Percentiles rank a stretch among this genome's conserved stretches.
Evolutionary conservation across 2,329 filamentous ascomycete species (phyloP).

Genomic region (Aspergillus novoparasiticus): DNA sequence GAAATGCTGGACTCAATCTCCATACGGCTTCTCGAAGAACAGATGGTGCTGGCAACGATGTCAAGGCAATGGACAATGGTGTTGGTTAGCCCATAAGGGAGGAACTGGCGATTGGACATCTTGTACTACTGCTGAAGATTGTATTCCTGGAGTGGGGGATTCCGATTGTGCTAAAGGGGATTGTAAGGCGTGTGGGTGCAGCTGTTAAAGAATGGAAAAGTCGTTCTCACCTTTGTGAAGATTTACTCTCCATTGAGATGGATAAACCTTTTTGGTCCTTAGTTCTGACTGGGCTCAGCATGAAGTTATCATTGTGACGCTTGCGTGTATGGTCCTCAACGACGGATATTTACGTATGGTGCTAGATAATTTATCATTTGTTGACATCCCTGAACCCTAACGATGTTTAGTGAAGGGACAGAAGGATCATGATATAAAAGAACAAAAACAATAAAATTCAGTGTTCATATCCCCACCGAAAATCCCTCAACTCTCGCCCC

Average conservation of each 20-base stretch:
- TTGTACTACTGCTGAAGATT: neutral
- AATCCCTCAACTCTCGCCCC: no score
- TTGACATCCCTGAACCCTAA: no score
- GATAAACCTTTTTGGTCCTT: no score
- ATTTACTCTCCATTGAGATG: no score
- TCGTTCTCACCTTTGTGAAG: neutral
- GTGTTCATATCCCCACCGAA: no score
- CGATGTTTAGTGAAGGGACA: no score
- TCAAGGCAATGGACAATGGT: neutral
- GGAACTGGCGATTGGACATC: neutral
- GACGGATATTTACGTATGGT: no score
- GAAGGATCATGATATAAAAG: no score
- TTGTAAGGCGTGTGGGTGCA: neutral
- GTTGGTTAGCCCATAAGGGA: neutral
- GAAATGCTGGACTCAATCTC: neutral
- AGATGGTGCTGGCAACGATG: neutral
- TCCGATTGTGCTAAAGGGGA: neutral
- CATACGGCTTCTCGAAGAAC: neutral
- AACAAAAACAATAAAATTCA: no score
- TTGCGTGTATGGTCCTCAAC: no score
- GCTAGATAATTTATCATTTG: no score
- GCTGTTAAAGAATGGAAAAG: neutral
- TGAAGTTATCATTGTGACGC: no score
- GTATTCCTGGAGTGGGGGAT: neutral
- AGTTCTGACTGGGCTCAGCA: rapidly evolving